These are phyloP conservation scores for Ceratocystis alfenasii DNA, from an alignment of 2,329 filamentous ascomycete genomes.

Conservation along the genomic window DNA sequence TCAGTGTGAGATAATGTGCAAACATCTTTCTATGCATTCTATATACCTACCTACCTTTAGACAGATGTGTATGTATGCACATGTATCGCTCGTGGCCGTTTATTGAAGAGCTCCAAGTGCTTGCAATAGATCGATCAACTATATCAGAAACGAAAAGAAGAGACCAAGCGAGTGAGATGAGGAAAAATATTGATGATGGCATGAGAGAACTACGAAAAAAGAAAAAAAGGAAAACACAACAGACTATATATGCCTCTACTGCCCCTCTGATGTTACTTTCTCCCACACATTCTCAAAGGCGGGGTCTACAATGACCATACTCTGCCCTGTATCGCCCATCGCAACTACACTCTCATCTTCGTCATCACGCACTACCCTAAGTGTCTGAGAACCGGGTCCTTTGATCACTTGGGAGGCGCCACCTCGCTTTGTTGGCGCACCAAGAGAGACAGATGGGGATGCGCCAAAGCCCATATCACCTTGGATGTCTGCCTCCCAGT, in stretches of 20 bases:
- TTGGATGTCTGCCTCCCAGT: slow-evolving; percentile 58
- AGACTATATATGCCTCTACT: slow-evolving; percentile 16
- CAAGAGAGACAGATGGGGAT: slow-evolving; percentile 19
- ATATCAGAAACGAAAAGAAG: neutral
- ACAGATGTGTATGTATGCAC: too few species aligned
- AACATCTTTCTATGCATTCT: too few species aligned
- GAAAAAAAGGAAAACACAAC: slow-evolving; percentile 16
- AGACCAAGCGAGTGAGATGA: neutral
- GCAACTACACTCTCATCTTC: slow-evolving; percentile 43
- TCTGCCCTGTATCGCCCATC: slow-evolving; percentile 34
- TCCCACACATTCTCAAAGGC: slow-evolving; percentile 59
- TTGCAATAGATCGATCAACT: too few species aligned
- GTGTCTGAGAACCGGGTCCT: neutral
- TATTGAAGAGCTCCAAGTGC: too few species aligned
- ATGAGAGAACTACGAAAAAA: slow-evolving; percentile 22
- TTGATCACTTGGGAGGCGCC: neutral
- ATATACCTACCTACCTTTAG: too few species aligned
- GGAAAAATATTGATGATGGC: slow-evolving; percentile 8
- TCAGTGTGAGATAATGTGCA: neutral
- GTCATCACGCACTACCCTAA: slow-evolving; percentile 22
- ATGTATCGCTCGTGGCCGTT: too few species aligned
- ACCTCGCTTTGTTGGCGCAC: neutral
- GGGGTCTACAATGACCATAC: slow-evolving; percentile 25
- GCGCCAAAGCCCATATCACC: slow-evolving; percentile 31
- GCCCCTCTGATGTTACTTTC: slow-evolving; percentile 36